Percentiles rank a stretch among this genome's conserved stretches.
Evolutionary conservation across 2,329 filamentous ascomycete species (phyloP).

Genomic region (Arthrobotrys sinensis): DNA sequence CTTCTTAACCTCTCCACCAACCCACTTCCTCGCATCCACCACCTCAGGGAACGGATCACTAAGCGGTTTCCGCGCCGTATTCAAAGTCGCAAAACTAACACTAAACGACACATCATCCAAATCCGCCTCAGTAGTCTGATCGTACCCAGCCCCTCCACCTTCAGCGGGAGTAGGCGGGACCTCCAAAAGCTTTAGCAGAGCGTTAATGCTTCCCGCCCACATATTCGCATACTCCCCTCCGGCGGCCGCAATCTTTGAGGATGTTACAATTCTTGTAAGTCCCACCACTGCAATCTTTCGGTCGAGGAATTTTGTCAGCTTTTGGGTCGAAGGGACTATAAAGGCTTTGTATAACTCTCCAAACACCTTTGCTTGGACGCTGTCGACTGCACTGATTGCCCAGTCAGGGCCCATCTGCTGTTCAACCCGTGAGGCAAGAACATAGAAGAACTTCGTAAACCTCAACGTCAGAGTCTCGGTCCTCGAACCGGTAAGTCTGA

Average conservation of each 20-base stretch:
- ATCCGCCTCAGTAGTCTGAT: slow-evolving; percentile 77
- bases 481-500: slow-evolving; percentile 78
- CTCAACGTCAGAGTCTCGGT: slow-evolving; percentile 87
- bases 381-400: slow-evolving; percentile 87
- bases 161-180: slow-evolving; percentile 82
- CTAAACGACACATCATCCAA: slow-evolving; percentile 96
- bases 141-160: slow-evolving; percentile 71
- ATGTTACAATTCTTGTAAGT: slow-evolving; percentile 90
- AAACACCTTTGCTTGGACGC: slow-evolving; percentile 83
- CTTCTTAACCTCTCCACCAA: slow-evolving; percentile 67
- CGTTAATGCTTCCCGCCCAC: slow-evolving; percentile 90
- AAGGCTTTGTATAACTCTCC: slow-evolving; percentile 87
- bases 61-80: slow-evolving; percentile 83
- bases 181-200: slow-evolving; percentile 88
- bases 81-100: slow-evolving; percentile 92
- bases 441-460: slow-evolving; percentile 95
- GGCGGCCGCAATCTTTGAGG: slow-evolving; percentile 82
- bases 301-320: slow-evolving; percentile 87
- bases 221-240: slow-evolving; percentile 83
- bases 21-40: slow-evolving; percentile 84
- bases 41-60: slow-evolving; percentile 90
- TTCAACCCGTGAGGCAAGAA: slow-evolving; percentile 84
- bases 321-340: slow-evolving; percentile 89
- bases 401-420: slow-evolving; percentile 91
- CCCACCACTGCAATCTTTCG: slow-evolving; percentile 95